phyloP scores from a whole-genome alignment of 2,329 filamentous ascomycete species.

The Fusarium illudens region DNA sequence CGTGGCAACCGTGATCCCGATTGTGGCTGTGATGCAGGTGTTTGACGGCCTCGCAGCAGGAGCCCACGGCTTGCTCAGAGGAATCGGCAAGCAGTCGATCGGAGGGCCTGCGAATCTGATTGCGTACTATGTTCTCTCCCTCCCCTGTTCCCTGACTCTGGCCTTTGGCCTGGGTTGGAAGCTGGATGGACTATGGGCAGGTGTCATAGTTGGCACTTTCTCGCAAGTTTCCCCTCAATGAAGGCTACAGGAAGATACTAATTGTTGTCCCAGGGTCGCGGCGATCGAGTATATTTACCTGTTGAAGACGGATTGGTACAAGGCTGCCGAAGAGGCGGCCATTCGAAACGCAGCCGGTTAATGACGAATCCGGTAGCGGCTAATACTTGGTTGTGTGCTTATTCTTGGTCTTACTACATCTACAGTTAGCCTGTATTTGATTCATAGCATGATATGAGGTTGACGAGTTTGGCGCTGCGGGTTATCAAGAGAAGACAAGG shows the following conservation, averaged over 20 bases:
- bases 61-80: constrained; percentile 85
- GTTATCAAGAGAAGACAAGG: background rate
- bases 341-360: constrained; percentile 58
- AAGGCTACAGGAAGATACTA: background rate
- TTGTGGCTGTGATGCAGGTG: constrained; percentile 89
- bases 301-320: constrained; percentile 61
- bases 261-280: constrained; percentile 53
- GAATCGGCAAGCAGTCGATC: constrained; percentile 87
- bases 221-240: constrained; percentile 54
- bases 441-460: background rate
- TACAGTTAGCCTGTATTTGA: background rate
- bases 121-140: constrained; percentile 84
- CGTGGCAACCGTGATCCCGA: constrained; percentile 75
- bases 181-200: constrained; percentile 82
- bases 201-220: constrained; percentile 75
- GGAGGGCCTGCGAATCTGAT: constrained; percentile 89
- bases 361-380: constrained; percentile 9
- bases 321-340: constrained; percentile 62
- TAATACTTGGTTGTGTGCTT: background rate
- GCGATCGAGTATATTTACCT: constrained; percentile 64
- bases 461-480: background rate
- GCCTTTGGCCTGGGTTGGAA: constrained; percentile 82
- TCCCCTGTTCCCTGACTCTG: constrained; percentile 82
- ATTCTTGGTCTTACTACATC: background rate
- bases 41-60: constrained; percentile 83